Conservation (phyloP, 2,329 filamentous ascomycete genomes). For the Pyricularia pennisetigena region DNA sequence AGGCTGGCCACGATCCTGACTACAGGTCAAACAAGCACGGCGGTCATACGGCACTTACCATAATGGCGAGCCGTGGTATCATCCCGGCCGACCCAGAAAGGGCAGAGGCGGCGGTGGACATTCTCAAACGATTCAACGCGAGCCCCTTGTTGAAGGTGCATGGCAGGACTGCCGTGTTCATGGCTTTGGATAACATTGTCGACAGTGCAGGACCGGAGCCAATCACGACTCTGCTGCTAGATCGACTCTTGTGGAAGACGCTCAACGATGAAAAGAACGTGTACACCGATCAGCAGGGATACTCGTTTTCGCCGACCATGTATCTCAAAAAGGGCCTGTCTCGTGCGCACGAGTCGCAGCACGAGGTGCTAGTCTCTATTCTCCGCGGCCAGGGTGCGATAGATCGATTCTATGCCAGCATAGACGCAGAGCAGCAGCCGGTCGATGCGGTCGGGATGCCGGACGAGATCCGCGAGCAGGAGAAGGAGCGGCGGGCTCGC, state of each 20-base stretch:
- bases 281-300: slow-evolving; percentile 12
- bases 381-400: neutral
- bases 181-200: slow-evolving; percentile 17
- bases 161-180: slow-evolving; percentile 19
- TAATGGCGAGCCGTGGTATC: slow-evolving; percentile 14
- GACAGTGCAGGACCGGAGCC: slow-evolving; percentile 11
- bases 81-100: slow-evolving; percentile 11
- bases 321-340: slow-evolving; percentile 15
- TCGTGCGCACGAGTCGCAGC: neutral
- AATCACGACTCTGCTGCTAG: slow-evolving; percentile 15
- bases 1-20: slow-evolving; percentile 17
- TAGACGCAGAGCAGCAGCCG: slow-evolving; percentile 8
- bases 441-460: slow-evolving; percentile 9
- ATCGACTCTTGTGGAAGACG: slow-evolving; percentile 14
- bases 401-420: slow-evolving; percentile 10
- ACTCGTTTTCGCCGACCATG: slow-evolving; percentile 18
- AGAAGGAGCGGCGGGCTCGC: slow-evolving; percentile 7
- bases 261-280: slow-evolving; percentile 18
- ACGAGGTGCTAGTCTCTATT: slow-evolving; percentile 5
- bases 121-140: slow-evolving; percentile 14
- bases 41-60: slow-evolving; percentile 17
- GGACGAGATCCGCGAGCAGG: slow-evolving; percentile 10
- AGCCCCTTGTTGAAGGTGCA: slow-evolving; percentile 16
- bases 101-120: slow-evolving; percentile 14
- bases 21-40: slow-evolving; percentile 17